These are phyloP conservation scores for Cryptococcus sp. DNA, from an alignment of 1,284 basidiomycete genomes.

Conservation along the genomic window DNA sequence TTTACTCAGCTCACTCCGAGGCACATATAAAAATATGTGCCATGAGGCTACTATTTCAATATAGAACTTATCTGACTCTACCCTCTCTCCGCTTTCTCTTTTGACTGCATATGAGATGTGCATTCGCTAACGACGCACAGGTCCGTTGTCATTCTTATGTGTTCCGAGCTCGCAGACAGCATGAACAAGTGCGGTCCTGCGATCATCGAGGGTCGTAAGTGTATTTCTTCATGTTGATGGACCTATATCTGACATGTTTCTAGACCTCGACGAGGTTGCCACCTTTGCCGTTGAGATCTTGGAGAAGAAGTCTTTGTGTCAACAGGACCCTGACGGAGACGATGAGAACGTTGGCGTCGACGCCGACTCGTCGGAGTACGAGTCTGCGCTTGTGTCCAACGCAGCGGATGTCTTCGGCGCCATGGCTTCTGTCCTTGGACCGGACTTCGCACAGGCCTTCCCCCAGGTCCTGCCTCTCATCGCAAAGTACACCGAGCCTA, in stretches of 20 bases:
- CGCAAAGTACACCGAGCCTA: conserved; percentile 87
- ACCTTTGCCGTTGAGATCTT: conserved; percentile 79
- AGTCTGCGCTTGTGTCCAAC: conserved; percentile 90
- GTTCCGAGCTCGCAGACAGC: conserved; percentile 83
- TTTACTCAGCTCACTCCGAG: conserved; percentile 88
- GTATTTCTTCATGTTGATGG: not conserved
- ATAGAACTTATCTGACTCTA: conserved; percentile 46
- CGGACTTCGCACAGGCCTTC: conserved; percentile 85
- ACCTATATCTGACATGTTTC: not conserved
- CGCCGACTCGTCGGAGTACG: conserved; percentile 84
- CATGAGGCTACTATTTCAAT: conserved; percentile 61
- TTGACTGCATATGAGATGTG: not conserved
- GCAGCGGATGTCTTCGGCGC: conserved; percentile 93
- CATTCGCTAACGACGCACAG: conserved; percentile 54
- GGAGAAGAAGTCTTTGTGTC: conserved; percentile 90
- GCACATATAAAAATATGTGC: conserved; percentile 55
- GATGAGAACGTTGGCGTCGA: conserved; percentile 73
- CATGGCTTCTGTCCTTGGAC: conserved; percentile 80
- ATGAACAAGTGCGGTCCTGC: conserved; percentile 88
- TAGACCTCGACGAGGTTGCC: conserved; percentile 78
- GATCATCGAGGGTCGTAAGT: conserved; percentile 66
- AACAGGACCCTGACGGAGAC: conserved; percentile 94
- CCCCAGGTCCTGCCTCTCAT: conserved; percentile 84
- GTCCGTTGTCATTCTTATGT: conserved; percentile 81
- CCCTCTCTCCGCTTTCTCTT: conserved; percentile 10